Evolutionary conservation across 1,284 basidiomycete genomes (phyloP), one percentile per base, ranked within the genome.

Genomic region (Papiliotrema flavescens): DNA sequence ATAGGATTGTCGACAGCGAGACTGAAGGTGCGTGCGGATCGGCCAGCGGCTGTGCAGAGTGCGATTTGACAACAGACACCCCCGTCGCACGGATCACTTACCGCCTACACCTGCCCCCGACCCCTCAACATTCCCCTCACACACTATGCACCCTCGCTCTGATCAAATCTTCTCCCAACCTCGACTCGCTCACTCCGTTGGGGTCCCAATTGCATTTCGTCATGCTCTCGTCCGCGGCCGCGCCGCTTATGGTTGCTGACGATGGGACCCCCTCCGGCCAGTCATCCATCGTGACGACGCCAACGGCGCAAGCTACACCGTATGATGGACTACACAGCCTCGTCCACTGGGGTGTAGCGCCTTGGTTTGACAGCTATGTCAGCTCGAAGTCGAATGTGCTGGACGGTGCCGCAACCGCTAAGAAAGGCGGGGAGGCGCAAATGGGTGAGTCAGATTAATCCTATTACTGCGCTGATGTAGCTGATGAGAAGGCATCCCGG

Each of bases 311-410:
- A 28, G 63, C 68, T 0, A 77, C 90, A 1, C 94, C 95, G 0
- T 98, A 98, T 69, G 95, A 98, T 74, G 90, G 90, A 69, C 78
- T 98, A 19, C 94, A 98, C 74, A 90, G 90, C n/a, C 84, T 98
- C 24, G 92, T 98, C 13, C 96, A 95, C 69, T 88, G 85, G 61
- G 95, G 92, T 67, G 92, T 98, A 47, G 94, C 97, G 60, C 94
- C 95, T 0, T 98, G 92, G 87, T 98, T 98, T 67, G 94, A 98
- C 75, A 93, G 93, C 14, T 98, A 96, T 67, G 91, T 97, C 28
- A 79, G 74, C 49, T 80, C 80, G 47, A 72, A 75, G 55, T 67
- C 66, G 45, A 56, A 43, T 2, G 40, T 65, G 20, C 43, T 54
- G 9, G 71, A 70, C 3, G 87, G 87, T 2, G 79, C 85, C 17